Conservation (phyloP, 345 rosid genomes). For the Bretschneidera sinensis region DNA sequence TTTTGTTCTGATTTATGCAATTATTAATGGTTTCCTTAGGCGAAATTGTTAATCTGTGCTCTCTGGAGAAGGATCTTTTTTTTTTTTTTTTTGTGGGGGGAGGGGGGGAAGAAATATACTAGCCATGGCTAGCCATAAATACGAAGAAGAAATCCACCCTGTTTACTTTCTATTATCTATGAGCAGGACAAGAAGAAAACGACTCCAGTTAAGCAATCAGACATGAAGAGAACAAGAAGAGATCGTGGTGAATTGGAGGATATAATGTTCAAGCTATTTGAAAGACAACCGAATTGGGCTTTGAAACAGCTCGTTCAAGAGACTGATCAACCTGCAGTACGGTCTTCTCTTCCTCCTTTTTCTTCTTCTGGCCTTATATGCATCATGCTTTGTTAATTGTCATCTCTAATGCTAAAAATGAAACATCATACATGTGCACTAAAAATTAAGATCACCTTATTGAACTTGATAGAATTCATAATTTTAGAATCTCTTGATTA, state of each 20-base stretch:
- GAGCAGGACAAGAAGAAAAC: constrained; percentile 83
- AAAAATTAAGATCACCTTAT: background rate
- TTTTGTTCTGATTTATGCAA: too few relatives aligned
- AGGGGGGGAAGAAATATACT: background rate
- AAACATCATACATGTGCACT: background rate
- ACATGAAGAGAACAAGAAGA: constrained; percentile 87
- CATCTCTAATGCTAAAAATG: background rate
- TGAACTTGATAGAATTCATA: background rate
- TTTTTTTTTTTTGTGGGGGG: too few relatives aligned
- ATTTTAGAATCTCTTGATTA: background rate
- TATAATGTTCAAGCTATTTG: constrained; percentile 97
- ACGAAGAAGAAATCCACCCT: too few relatives aligned
- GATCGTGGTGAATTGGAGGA: constrained; percentile 94
- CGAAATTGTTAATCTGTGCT: too few relatives aligned
- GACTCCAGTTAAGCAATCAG: constrained; percentile 68
- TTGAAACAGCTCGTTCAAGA: constrained; percentile 92
- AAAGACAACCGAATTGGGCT: constrained; percentile 94
- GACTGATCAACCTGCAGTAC: constrained; percentile 96
- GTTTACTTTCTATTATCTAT: constrained; percentile 5
- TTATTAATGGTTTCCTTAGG: background rate
- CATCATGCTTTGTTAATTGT: background rate
- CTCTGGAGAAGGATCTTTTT: background rate
- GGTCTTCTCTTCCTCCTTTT: too few relatives aligned
- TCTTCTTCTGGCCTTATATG: background rate
- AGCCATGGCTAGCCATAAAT: background rate